Base-by-base conservation (phyloP, 139 green algal genomes). In the Coelastrella sp. region DNA sequence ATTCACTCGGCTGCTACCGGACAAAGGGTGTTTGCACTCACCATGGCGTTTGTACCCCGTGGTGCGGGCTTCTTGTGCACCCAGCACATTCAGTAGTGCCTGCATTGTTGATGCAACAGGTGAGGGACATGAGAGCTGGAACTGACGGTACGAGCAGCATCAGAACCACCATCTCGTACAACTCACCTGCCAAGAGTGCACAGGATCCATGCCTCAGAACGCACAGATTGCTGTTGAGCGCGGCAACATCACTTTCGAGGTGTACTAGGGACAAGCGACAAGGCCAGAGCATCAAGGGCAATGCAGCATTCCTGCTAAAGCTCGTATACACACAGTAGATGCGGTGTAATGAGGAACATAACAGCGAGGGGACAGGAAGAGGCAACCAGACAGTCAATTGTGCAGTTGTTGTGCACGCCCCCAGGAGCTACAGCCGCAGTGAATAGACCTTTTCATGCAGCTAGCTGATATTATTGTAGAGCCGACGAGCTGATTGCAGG, bases 111-210 rank as follows among this genome's bases (percentile, higher is more conserved):
- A n/a, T 56, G 5, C 57, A 4, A 54, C 32, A 47, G 32, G 32
- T 47, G 32, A 47, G 32, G 32, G 32, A 47, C 32, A 47, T 47
- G 32, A 47, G 32, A 47, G 32, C 32, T 47, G 32, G 32, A 47
- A 47, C 32, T 47, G 32, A 47, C 32, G 32, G 32, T 47, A 47
- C 32, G 32, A 47, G 32, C 32, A 47, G 32, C 32, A 47, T 47
- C 32, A 47, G 32, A 47, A 56, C 7, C 16, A 20, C 7, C 14
- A 56, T 85, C 5, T n/a, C 4, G 5, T 20, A 54, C 5, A 11
- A 57, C 14, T 73, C 13, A 86, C 80, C 80, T 86, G 59, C 80
- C 80, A 86, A 59, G 58, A 86, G 32, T 59, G n/a, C 59, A 86
- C 13, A 32, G 80, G 58, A 75, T 75, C 80, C 80, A 86, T 86